Base-by-base conservation (phyloP, 768 basidiomycete species). In the Wakefieldia striispora region DNA sequence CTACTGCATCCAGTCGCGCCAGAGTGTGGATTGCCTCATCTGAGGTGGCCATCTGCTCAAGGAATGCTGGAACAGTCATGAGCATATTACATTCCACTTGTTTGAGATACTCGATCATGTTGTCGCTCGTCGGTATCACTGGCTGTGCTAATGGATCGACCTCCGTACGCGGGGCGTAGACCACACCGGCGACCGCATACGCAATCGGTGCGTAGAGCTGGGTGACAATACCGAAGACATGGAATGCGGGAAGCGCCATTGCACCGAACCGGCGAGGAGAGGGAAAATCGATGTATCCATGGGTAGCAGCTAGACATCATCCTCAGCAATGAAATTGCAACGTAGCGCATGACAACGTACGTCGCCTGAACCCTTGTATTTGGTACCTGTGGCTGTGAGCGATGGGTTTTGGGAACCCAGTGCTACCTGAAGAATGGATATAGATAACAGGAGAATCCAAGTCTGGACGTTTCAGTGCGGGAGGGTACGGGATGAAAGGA, bases 371-470 rank as follows among this genome's bases (percentile, higher is more conserved):
- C 69, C 74, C 72, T 33, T 74, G 62, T 2, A 64, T 44, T 17
- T 74, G 45, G 3, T 57, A 55, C 21, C 55, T 58, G 44, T 72
- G 64, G 1, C 63, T 69, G 21, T 70, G 61, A 1, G 65, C 49
- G 24, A 80, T 71, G 3, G 73, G 55, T 51, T 76, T 78, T 0
- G 78, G 77, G 36, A 74, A 62, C 4, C 77, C 77, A 0, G 78
- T 77, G 36, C 75, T 78, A 10, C 77, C 62, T 0, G 55, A 63
- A 3, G 62, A 63, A 8, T 61, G 59, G 9, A 55, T 20, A 10
- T 64, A 64, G 20, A 64, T 42, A 0, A 47, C 55, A 1, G 55
- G 47, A 1, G 38, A 40, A 42, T 58, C 49, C 44, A 53, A 23
- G 9, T 54, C 43, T 12, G 58, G 58, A 9, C 45, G 51, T 16